Conservation (phyloP, 148 eudicot species). For the Mesembryanthemum crystallinum region DNA sequence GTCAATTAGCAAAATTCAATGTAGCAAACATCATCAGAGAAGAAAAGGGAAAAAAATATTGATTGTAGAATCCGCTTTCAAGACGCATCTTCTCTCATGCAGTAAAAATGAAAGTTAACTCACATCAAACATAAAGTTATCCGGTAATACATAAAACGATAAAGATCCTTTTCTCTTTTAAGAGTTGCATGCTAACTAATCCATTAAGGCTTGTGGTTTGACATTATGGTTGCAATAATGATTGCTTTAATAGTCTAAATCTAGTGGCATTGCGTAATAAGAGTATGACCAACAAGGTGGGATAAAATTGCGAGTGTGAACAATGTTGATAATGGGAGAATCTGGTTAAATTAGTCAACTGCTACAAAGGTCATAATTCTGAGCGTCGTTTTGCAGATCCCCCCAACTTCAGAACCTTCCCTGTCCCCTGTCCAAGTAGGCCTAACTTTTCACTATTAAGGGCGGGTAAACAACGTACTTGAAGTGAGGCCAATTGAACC, state of each 20-base stretch:
- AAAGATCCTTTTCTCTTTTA: not conserved
- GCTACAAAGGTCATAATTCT: not conserved
- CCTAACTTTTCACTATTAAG: not conserved
- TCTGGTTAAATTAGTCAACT: conserved; percentile 21
- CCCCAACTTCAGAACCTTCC: conserved; percentile 25
- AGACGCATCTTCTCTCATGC: no score
- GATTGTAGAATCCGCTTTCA: no score
- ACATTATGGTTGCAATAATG: not conserved
- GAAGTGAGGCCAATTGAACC: no score
- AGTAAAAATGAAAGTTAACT: no score
- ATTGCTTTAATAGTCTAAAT: not conserved
- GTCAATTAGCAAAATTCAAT: conserved; percentile 9
- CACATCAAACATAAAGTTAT: not conserved
- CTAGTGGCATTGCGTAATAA: no score
- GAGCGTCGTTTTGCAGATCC: conserved; percentile 15
- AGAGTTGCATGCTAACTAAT: not conserved
- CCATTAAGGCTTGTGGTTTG: conserved; percentile 7
- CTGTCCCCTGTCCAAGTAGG: not conserved
- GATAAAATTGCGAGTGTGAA: conserved; percentile 21
- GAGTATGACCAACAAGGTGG: not conserved
- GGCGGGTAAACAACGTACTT: not conserved
- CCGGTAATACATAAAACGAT: not conserved
- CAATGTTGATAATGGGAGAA: not conserved
- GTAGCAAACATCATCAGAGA: not conserved
- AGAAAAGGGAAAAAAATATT: no score